Evolutionary conservation across 2,329 filamentous ascomycete genomes (phyloP), one percentile per base, ranked within the genome.

Genomic region (Bipolaris oryzae): DNA sequence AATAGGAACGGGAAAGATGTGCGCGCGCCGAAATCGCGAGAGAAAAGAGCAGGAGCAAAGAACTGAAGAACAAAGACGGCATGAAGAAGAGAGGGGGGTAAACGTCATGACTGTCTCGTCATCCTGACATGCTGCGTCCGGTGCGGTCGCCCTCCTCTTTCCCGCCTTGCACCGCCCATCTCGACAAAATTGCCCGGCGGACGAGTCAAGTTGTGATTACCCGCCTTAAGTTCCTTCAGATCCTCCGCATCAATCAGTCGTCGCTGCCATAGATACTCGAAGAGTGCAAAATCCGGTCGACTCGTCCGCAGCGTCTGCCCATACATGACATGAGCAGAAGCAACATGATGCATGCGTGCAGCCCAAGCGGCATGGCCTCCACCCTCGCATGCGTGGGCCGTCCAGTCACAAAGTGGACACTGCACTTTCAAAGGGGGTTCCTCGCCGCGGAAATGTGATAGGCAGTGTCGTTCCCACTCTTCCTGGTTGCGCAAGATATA

Each of bases 341-440:
- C 68, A 1, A 75, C 42, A 47, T 76, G 74, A 1, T 66, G 58
- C 68, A 75, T 72, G 23, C 67, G 65, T 0, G 18, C 16, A 3
- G 55, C 38, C 74, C 74, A 76, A 5, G 63, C 60, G 1, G 45
- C 46, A 47, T 51, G 48, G 1, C 68, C 70, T 1, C 68, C 70
- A 23, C 64, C 43, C 0, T 63, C 55, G 18, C 28, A 49, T 7
- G 58, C 58, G 33, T 38, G 20, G 13, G 34, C 52, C 2, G 38
- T 50, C 62, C 68, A 76, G 5, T 68, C 66, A 59, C 74, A 76
- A 5, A 76, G 56, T 21, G 73, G 72, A 50, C 74, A 76, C 7
- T 59, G 56, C 5, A 71, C 71, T 1, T 57, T 61, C 43, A 58
- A 61, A 1, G 74, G 74, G 1, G 73, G 74, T 23, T 69, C 60